Evolutionary conservation across 169 alveolate genomes (phyloP).

Genomic region (Cardiosporidium cionae): DNA sequence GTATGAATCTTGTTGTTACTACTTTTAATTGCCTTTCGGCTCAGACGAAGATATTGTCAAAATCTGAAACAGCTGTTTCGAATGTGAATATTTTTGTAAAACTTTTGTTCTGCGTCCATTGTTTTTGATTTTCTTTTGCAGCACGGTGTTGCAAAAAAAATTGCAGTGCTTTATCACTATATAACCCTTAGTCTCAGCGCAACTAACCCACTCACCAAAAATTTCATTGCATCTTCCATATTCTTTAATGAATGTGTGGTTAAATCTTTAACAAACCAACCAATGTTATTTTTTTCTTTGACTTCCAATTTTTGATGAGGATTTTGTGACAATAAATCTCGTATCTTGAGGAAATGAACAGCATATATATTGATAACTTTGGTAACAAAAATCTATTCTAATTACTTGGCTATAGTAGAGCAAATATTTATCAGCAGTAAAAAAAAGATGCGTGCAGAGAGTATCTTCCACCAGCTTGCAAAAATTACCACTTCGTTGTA

Average conservation of each 20-base stretch:
- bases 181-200: too few relatives aligned
- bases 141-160: neutral
- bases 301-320: neutral
- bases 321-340: neutral
- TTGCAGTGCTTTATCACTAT: too few relatives aligned
- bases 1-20: too few relatives aligned
- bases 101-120: neutral
- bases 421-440: neutral
- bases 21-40: too few relatives aligned
- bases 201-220: neutral
- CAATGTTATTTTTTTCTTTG: neutral
- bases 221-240: neutral
- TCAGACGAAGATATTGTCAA: too few relatives aligned
- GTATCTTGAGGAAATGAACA: neutral
- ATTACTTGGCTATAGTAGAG: neutral
- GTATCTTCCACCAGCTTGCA: too few relatives aligned
- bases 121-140: neutral
- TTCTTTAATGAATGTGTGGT: neutral
- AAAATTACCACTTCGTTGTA: too few relatives aligned
- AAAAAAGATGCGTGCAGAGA: too few relatives aligned
- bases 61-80: too few relatives aligned
- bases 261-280: conserved; percentile 30
- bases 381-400: neutral
- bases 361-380: neutral
- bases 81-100: too few relatives aligned